Base-by-base conservation (phyloP, 495 filamentous ascomycete species). In the Neurospora sp. region DNA sequence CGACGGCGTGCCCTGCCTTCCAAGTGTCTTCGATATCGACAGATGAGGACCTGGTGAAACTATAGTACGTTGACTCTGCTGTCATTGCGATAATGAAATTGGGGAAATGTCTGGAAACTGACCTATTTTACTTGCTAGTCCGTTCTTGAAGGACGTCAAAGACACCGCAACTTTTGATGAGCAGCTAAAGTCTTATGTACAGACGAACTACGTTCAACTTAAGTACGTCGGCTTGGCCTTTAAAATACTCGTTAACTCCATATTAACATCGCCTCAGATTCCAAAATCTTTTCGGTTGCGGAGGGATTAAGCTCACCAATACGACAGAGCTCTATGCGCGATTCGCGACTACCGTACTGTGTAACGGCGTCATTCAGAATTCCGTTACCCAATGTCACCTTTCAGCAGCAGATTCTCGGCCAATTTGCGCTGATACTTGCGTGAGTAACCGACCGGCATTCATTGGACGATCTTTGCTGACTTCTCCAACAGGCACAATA, bases 341-440 rank as follows among this genome's bases (percentile, higher is more conserved):
- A 77, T 99, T 94, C 82, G 97, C 94, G 14, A 95, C 89, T 69
- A 95, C 92, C 76, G 89, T 94, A 79, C 87, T 99, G 75, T 99
- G 96, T 87, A 98, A 94, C 86, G 89, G 92, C 73, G 92, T 99
- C 80, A 88, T 99, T 71, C 96, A 98, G 81, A 94, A 93, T 78
- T 99, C 96, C 35, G 90, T 90, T 75, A 73, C 78, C n/a, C 80
- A 85, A 42, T 98, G 96, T 81, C 79, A 83, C 18, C 83, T 97
- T 41, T 87, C 90, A 2, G 78, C 82, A 7, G 80, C 85, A 68
- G 81, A 91, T 39, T 89, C 92, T 6, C 82, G 85, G 61, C 96
- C 96, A 4, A 85, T 98, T 39, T 99, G 96, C 83, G 95, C 95
- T 39, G 91, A 94, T 69, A 87, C 93, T 77, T 99, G 96, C 82